Percentiles rank a stretch among this genome's conserved stretches.
Evolutionary conservation across 495 filamentous ascomycete genomes (phyloP).

Genomic region (Melanomma pulvis-pyrius): DNA sequence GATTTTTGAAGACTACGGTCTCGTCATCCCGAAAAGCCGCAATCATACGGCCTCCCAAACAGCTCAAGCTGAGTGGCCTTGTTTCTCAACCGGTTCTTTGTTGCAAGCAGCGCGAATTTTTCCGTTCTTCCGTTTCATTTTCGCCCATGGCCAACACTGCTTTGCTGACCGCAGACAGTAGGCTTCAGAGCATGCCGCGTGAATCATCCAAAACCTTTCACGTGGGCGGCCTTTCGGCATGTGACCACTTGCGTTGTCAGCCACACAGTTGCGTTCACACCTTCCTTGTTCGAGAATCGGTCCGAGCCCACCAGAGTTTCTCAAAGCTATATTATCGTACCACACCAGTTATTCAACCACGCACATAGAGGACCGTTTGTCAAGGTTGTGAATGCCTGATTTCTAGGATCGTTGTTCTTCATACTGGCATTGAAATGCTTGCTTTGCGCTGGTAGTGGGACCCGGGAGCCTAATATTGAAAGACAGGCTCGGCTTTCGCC

Average conservation of each 20-base stretch:
- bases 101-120: neutral
- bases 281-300: neutral
- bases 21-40: neutral
- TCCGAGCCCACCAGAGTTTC: neutral
- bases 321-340: neutral
- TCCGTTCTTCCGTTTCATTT: neutral
- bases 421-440: neutral
- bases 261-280: constrained; percentile 1
- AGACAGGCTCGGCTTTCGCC: constrained; percentile 1
- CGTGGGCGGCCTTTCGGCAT: neutral
- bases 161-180: neutral
- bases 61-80: neutral
- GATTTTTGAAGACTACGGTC: no score
- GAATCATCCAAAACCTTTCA: neutral
- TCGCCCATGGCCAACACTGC: neutral
- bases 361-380: neutral
- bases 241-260: neutral
- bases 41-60: neutral
- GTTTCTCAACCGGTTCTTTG: neutral
- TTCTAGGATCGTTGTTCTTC: neutral
- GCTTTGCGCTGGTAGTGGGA: neutral
- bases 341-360: neutral
- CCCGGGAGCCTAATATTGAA: neutral
- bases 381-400: neutral
- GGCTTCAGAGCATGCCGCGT: neutral